These are phyloP conservation scores for Aspergillus diversus DNA, from an alignment of 495 filamentous ascomycete species.

Conservation along the genomic window DNA sequence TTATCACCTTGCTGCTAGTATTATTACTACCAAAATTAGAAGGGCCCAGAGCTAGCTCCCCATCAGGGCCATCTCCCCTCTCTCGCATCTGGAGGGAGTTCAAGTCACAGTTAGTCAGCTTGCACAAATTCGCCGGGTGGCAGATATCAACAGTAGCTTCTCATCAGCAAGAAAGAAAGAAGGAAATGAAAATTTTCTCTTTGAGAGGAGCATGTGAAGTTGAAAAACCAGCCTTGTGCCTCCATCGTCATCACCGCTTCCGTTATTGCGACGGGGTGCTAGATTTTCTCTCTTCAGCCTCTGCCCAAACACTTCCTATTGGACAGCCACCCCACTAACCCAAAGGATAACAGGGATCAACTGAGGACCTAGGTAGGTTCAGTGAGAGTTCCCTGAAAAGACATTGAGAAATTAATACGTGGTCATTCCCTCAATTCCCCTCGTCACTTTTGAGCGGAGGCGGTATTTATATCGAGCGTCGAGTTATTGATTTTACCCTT, in stretches of 20 bases:
- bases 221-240: neutral
- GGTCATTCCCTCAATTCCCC: neutral
- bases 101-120: neutral
- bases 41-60: neutral
- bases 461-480: neutral
- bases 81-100: neutral
- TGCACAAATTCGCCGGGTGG: neutral
- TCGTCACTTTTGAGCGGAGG: neutral
- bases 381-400: neutral
- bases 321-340: neutral
- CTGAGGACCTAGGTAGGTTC: neutral
- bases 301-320: neutral
- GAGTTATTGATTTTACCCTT: too few species aligned
- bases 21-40: neutral
- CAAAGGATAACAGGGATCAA: neutral
- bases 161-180: neutral
- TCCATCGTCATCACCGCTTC: neutral
- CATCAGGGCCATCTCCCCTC: neutral
- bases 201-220: neutral
- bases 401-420: neutral
- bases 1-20: neutral
- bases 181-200: neutral
- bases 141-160: neutral
- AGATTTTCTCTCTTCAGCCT: conserved; percentile 1
- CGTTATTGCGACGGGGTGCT: neutral